These are phyloP conservation scores for Juncus inflexus DNA, from an alignment of 176 grass and related monocot genomes.

Conservation along the genomic window DNA sequence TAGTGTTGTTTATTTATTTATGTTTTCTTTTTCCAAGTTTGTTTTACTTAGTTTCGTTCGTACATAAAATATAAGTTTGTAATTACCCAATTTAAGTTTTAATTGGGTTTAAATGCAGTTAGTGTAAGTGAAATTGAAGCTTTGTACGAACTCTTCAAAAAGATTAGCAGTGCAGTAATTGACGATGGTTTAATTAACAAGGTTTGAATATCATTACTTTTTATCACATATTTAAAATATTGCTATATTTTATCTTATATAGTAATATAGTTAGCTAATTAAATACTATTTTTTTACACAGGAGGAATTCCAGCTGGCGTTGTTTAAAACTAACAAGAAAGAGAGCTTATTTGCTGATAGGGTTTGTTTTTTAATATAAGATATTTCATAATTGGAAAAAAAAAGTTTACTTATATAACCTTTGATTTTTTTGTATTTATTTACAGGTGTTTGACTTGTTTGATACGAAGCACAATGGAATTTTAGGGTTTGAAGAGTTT, in stretches of 20 bases:
- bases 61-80: background rate
- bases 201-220: conserved; percentile 32
- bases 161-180: conserved; percentile 80
- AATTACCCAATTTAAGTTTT: background rate
- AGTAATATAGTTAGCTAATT: conserved; percentile 5
- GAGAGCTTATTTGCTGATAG: conserved; percentile 84
- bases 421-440: background rate
- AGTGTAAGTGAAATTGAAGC: conserved; percentile 86
- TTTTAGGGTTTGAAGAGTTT: conserved; percentile 52
- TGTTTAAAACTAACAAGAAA: conserved; percentile 93
- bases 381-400: no score
- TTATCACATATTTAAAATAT: background rate
- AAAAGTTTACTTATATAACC: background rate
- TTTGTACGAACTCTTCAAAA: conserved; percentile 80
- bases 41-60: background rate
- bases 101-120: conserved; percentile 31
- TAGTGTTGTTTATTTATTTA: background rate
- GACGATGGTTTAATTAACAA: conserved; percentile 85
- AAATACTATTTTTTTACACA: conserved; percentile 29
- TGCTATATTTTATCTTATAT: background rate
- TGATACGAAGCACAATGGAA: conserved; percentile 43
- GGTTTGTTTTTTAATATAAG: background rate
- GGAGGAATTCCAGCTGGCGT: conserved; percentile 82
- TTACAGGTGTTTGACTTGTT: conserved; percentile 49
- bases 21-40: conserved; percentile 5